Evolutionary conservation across 441 rosid genomes (phyloP), one percentile per base, ranked within the genome.

Genomic region (Arabidopsis hybrid): DNA sequence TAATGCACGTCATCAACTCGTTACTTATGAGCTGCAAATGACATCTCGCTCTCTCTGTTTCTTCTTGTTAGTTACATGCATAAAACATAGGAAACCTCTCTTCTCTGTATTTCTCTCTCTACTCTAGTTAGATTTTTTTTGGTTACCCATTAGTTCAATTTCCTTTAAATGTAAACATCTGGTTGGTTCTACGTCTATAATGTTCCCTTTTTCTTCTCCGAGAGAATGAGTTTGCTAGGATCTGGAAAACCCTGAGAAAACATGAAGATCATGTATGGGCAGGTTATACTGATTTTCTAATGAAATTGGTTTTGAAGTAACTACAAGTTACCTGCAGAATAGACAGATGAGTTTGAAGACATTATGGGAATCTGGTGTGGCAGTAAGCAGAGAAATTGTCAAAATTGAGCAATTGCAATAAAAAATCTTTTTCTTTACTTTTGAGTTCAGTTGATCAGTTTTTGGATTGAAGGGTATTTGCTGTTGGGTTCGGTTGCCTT

Each of bases 1-100:
- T 86, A 56, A 80, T 82, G 85, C 89, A 80, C 53, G 89, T 89
- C 76, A 82, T 89, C 57, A 87, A 89, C 82, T 87, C 86, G 32
- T 82, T 84, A 79, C 81, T 85, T 60, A 81, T 80, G 86, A 72
- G 82, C 69, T 81, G 84, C 83, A 85, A 85, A 69, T 85, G 83
- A 84, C 58, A 56, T 61, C 40, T 29, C 38, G 10, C 67, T 32
- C n/a, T 14, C 10, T 8, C 60, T 56, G 2, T 53, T 46, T 29
- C 32, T 29, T 49, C 34, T 63, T 64, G 46, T 63, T 36, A 39
- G 39, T 40, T 66, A 65, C 69, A 60, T 71, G 42, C 49, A 70
- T 64, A 65, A 75, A 66, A 51, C 77, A 60, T 51, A 66, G 66
- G 65, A 40, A 61, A 29, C 32, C 26, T 21, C 26, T 21, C 26